Conservation (phyloP, 306 rosid species). For the Quercus bicolor region DNA sequence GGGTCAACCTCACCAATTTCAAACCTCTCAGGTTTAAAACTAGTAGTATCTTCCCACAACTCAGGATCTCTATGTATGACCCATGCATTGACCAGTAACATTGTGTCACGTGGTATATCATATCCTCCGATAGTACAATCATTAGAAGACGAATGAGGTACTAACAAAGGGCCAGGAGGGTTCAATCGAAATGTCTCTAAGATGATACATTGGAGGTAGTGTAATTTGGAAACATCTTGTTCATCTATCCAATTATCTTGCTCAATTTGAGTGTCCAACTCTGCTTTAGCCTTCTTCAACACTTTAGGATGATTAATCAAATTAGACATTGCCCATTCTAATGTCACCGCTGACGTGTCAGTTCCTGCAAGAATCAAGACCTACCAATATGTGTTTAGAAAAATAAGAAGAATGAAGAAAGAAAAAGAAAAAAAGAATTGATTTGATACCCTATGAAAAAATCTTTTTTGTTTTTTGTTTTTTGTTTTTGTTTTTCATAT, state of each 20-base stretch:
- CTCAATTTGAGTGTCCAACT: slow-evolving; percentile 20
- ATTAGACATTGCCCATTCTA: slow-evolving; percentile 14
- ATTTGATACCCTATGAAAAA: no score
- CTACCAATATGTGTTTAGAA: background rate
- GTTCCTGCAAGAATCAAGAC: background rate
- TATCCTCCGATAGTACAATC: background rate
- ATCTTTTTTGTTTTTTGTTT: no score
- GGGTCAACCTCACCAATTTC: background rate
- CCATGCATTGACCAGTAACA: slow-evolving; percentile 35
- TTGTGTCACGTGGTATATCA: background rate
- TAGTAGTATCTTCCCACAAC: slow-evolving; percentile 25
- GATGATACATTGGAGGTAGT: slow-evolving; percentile 30
- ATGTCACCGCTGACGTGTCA: background rate
- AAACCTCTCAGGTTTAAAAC: slow-evolving; percentile 31
- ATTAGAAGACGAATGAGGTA: background rate
- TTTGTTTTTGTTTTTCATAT: no score
- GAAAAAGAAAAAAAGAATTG: no score
- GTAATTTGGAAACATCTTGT: slow-evolving; percentile 18
- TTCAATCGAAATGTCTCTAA: slow-evolving; percentile 27
- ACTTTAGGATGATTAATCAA: slow-evolving; percentile 23
- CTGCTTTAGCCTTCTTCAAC: slow-evolving; percentile 24
- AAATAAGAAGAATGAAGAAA: no score
- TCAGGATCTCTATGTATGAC: slow-evolving; percentile 38
- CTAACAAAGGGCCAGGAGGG: background rate
- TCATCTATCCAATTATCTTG: slow-evolving; percentile 25